These are phyloP conservation scores for Chlamydomonas schloesseri DNA, from an alignment of 139 green algal species.

Conservation along the genomic window DNA sequence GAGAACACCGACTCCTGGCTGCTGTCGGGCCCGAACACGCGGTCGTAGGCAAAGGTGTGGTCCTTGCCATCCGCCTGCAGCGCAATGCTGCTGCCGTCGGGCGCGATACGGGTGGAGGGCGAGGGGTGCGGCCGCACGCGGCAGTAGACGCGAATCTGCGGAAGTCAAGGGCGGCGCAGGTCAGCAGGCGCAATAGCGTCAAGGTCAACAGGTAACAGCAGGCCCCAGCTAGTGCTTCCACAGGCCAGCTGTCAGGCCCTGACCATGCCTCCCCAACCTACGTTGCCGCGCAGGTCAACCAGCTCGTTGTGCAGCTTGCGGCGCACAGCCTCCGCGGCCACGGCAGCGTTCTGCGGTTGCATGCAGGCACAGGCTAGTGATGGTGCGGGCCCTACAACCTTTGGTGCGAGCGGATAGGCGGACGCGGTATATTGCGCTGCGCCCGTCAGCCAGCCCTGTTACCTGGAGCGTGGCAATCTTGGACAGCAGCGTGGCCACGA, in stretches of 20 bases:
- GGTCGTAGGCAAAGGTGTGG: constrained; percentile 83
- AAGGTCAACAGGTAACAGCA: background rate
- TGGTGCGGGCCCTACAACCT: too few relatives aligned
- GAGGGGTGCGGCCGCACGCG: constrained; percentile 72
- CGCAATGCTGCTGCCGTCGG: constrained; percentile 69
- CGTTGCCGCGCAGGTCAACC: constrained; percentile 88
- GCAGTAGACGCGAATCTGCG: constrained; percentile 93
- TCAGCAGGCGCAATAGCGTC: background rate
- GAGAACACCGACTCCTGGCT: constrained; percentile 83
- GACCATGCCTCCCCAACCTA: constrained; percentile 54
- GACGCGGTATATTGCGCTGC: too few relatives aligned
- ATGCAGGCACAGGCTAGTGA: too few relatives aligned
- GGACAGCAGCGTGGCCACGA: constrained; percentile 78
- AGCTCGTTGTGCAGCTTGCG: constrained; percentile 89
- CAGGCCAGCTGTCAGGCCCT: too few relatives aligned
- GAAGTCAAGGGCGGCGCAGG: background rate
- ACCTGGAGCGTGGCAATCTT: constrained; percentile 76
- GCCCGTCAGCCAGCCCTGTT: too few relatives aligned
- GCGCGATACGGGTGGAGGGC: constrained; percentile 52
- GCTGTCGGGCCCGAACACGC: constrained; percentile 67
- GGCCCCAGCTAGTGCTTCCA: too few relatives aligned
- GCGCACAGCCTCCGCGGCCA: constrained; percentile 67
- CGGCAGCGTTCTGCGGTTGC: constrained; percentile 72
- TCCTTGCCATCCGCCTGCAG: constrained; percentile 77
- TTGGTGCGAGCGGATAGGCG: too few relatives aligned